phyloP scores from a whole-genome alignment of 345 rosid species.

The Bruguiera sexangula region DNA sequence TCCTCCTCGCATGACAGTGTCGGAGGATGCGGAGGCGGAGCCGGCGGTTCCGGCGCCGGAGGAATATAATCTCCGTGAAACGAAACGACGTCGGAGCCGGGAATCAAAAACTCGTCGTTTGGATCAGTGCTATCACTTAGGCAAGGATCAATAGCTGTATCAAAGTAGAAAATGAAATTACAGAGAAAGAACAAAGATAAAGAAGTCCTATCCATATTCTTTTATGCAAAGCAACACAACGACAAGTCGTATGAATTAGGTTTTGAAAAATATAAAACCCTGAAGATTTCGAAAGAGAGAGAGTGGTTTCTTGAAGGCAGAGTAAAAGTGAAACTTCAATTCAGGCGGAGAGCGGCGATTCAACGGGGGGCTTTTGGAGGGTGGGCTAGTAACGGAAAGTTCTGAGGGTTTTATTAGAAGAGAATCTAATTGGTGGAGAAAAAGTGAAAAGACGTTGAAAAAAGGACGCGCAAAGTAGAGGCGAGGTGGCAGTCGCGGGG shows the following conservation, averaged over 20 bases:
- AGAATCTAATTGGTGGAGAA: background rate
- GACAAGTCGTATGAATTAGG: constrained; percentile 6
- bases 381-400: background rate
- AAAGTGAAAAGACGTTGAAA: background rate
- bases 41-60: constrained; percentile 57
- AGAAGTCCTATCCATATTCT: constrained; percentile 22
- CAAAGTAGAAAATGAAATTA: background rate
- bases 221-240: background rate
- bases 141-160: constrained; percentile 10
- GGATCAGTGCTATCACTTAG: constrained; percentile 10
- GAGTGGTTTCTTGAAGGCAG: background rate
- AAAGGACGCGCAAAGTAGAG: background rate
- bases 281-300: background rate
- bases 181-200: constrained; percentile 1
- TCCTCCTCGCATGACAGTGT: constrained; percentile 48
- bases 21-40: constrained; percentile 50
- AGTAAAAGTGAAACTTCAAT: background rate
- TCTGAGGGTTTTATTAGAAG: background rate
- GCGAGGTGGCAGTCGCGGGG: background rate
- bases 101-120: constrained; percentile 32
- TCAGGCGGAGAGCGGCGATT: background rate
- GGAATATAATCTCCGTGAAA: constrained; percentile 57
- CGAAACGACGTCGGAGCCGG: constrained; percentile 23
- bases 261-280: constrained; percentile 16
- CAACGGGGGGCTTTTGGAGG: background rate